Evolutionary conservation across 345 rosid genomes (phyloP).

Genomic region (Erucastrum elatum): DNA sequence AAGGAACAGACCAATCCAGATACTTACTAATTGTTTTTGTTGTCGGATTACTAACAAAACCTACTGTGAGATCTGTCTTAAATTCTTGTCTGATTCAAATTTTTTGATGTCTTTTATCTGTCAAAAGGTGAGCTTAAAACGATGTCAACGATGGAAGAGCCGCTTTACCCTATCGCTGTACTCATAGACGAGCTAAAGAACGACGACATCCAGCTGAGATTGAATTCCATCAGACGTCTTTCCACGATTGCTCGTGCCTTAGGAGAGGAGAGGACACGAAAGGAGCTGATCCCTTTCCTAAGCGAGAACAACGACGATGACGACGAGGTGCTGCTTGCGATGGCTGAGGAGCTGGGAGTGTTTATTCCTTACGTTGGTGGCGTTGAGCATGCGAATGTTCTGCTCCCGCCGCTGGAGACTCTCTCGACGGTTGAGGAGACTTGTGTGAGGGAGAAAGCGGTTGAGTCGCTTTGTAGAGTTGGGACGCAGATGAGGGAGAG

Average conservation of each 20-base stretch:
- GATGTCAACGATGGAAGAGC: slow-evolving; percentile 73
- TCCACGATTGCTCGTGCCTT: slow-evolving; percentile 79
- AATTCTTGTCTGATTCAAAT: neutral
- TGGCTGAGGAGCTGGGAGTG: slow-evolving; percentile 80
- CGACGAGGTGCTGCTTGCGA: slow-evolving; percentile 75
- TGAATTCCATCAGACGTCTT: slow-evolving; percentile 67
- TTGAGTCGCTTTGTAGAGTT: slow-evolving; percentile 65
- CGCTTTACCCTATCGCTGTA: slow-evolving; percentile 75
- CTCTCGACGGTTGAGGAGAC: slow-evolving; percentile 73
- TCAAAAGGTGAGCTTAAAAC: no score
- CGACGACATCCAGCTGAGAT: slow-evolving; percentile 73
- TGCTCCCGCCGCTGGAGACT: slow-evolving; percentile 72
- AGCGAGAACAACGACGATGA: slow-evolving; percentile 81
- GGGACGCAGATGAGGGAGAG: slow-evolving; percentile 76
- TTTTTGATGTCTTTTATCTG: neutral
- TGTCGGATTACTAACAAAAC: neutral
- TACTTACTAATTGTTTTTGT: neutral
- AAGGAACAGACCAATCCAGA: neutral
- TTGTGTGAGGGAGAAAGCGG: slow-evolving; percentile 73
- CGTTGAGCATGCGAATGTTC: slow-evolving; percentile 58
- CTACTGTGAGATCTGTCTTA: neutral
- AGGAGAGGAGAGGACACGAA: slow-evolving; percentile 74
- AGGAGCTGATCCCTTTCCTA: slow-evolving; percentile 73
- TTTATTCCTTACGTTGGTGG: slow-evolving; percentile 83
- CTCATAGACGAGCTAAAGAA: slow-evolving; percentile 77